These are phyloP conservation scores for Geranium incanum DNA, from an alignment of 441 rosid genomes.

Conservation along the genomic window DNA sequence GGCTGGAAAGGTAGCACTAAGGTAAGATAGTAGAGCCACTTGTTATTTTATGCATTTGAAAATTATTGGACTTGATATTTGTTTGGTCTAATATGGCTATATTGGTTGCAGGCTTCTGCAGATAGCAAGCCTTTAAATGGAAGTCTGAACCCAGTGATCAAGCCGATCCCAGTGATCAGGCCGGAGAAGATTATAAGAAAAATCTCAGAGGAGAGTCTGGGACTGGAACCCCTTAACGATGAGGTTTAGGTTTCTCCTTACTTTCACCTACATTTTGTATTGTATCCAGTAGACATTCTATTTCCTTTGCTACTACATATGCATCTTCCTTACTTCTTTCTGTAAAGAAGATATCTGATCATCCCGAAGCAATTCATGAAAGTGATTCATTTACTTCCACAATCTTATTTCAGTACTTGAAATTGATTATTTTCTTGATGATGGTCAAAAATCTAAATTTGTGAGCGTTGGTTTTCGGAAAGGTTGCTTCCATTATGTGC, in stretches of 20 bases:
- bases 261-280: not conserved
- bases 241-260: slow-evolving; percentile 42
- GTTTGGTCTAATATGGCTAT: slow-evolving; percentile 5
- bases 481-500: not conserved
- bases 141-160: slow-evolving; percentile 19
- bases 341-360: not conserved
- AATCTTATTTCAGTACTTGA: too few species aligned
- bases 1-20: slow-evolving; percentile 57
- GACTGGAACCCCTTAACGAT: slow-evolving; percentile 60
- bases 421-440: too few species aligned
- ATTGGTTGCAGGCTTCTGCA: slow-evolving; percentile 40
- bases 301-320: not conserved
- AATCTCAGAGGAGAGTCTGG: slow-evolving; percentile 49
- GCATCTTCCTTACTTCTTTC: not conserved
- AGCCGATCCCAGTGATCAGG: slow-evolving; percentile 19
- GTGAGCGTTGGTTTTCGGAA: not conserved
- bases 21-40: slow-evolving; percentile 31
- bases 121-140: slow-evolving; percentile 28
- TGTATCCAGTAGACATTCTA: not conserved
- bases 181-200: slow-evolving; percentile 33
- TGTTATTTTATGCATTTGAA: not conserved
- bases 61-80: not conserved
- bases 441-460: not conserved
- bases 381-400: not conserved
- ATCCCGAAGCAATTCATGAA: not conserved